Evolutionary conservation across 192 early-diverging fungal species (phyloP).

Genomic region (Kappamyces sp.): DNA sequence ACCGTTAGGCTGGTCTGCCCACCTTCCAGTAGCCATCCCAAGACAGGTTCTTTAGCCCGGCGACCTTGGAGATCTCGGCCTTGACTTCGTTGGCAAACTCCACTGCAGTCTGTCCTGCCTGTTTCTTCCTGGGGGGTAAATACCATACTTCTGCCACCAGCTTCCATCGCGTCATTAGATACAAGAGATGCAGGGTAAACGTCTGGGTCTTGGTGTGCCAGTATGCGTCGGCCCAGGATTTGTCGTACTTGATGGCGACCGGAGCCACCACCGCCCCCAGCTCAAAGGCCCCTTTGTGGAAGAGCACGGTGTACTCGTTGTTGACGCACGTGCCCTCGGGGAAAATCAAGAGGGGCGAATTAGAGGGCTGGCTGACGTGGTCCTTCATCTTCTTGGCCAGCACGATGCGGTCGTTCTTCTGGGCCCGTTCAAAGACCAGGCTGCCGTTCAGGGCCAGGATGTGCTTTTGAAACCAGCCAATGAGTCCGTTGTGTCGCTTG

Average conservation of each 20-base stretch:
- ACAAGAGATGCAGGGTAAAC: conserved; percentile 45
- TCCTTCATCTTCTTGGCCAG: conserved; percentile 42
- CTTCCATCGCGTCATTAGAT: conserved; percentile 54
- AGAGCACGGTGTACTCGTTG: conserved; percentile 53
- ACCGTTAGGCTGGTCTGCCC: background rate
- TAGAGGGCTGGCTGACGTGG: conserved; percentile 33
- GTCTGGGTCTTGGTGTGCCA: conserved; percentile 49
- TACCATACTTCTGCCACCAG: conserved; percentile 51
- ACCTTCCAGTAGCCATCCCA: conserved; percentile 58
- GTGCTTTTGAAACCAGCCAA: conserved; percentile 43
- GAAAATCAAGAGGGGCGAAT: conserved; percentile 46
- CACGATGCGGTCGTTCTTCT: conserved; percentile 45
- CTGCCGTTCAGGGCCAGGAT: conserved; percentile 43
- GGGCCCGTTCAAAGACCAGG: conserved; percentile 45
- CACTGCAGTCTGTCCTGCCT: conserved; percentile 29
- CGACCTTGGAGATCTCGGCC: conserved; percentile 44
- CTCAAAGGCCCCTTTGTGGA: conserved; percentile 57
- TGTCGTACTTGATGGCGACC: conserved; percentile 50
- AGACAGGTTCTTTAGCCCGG: conserved; percentile 43
- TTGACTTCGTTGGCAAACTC: conserved; percentile 54
- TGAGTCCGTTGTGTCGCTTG: conserved; percentile 33
- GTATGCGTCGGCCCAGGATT: conserved; percentile 48
- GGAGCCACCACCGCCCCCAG: conserved; percentile 44
- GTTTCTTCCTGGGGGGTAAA: conserved; percentile 32
- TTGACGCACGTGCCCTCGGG: conserved; percentile 56